Conservation (phyloP, 1,284 basidiomycete species). For the Sporisorium graminicola region DNA sequence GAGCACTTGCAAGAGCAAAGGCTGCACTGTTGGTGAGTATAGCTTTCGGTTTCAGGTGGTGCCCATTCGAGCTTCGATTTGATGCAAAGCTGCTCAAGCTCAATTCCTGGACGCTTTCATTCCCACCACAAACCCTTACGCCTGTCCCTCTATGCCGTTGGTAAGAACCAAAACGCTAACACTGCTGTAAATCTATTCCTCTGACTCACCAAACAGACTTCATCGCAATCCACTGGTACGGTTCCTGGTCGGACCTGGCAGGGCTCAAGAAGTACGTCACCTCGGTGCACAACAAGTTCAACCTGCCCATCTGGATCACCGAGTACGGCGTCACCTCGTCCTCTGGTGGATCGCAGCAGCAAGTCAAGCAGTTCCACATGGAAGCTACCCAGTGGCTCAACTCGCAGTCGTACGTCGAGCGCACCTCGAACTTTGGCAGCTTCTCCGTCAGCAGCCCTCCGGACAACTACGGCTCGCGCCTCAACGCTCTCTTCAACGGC, state of each 20-base stretch:
- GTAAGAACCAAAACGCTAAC: constrained; percentile 24
- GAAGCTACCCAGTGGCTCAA: constrained; percentile 58
- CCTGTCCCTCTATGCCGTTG: not conserved
- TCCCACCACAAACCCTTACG: constrained; percentile 5
- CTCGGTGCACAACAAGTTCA: constrained; percentile 47
- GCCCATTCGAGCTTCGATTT: constrained; percentile 5
- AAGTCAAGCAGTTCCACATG: constrained; percentile 59
- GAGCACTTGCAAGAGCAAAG: constrained; percentile 48
- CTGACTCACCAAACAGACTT: too few species aligned
- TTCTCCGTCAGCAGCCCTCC: constrained; percentile 52
- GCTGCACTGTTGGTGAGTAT: constrained; percentile 56
- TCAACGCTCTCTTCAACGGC: constrained; percentile 61
- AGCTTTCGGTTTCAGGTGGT: constrained; percentile 21
- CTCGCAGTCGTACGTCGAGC: constrained; percentile 54
- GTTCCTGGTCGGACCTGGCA: constrained; percentile 48
- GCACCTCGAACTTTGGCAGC: constrained; percentile 62
- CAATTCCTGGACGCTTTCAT: not conserved
- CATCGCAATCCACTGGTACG: constrained; percentile 68
- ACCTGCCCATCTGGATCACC: constrained; percentile 64
- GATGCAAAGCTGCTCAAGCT: not conserved
- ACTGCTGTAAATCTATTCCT: not conserved
- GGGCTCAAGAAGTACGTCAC: constrained; percentile 55
- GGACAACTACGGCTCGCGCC: constrained; percentile 54
- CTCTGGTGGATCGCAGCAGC: constrained; percentile 42
- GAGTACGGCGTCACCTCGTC: constrained; percentile 65